Percentiles rank a stretch among this genome's conserved stretches.
Conservation (phyloP, 2,329 filamentous ascomycete species). For the Trichoderma semiorbis region DNA sequence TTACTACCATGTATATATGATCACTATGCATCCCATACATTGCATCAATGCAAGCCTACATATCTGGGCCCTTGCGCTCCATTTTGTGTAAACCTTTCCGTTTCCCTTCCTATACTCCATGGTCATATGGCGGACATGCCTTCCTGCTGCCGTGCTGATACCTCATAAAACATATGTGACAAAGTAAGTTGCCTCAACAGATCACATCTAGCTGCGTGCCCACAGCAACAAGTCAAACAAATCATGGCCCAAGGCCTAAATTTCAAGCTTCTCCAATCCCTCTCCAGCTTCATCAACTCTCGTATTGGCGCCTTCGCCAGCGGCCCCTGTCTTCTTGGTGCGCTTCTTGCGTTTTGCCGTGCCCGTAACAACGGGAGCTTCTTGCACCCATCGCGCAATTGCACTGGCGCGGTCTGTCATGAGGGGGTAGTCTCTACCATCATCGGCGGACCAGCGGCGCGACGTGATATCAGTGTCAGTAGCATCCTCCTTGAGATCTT, state of each 20-base stretch:
- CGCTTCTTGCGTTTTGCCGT: slow-evolving; percentile 40
- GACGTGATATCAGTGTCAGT: slow-evolving; percentile 17
- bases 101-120: neutral
- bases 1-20: neutral
- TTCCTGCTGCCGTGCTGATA: neutral
- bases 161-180: neutral
- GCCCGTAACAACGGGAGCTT: slow-evolving; percentile 47
- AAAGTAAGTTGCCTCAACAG: neutral
- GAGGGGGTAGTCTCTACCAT: slow-evolving; percentile 66
- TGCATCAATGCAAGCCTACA: neutral
- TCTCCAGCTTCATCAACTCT: neutral
- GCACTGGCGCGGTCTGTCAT: slow-evolving; percentile 66
- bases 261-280: neutral
- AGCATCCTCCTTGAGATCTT: neutral
- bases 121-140: neutral
- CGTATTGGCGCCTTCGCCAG: neutral
- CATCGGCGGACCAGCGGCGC: slow-evolving; percentile 62
- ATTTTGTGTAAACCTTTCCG: neutral
- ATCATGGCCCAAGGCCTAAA: neutral
- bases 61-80: neutral
- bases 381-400: slow-evolving; percentile 66
- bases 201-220: neutral
- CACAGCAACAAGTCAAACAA: neutral
- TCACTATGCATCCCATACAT: neutral
- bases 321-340: slow-evolving; percentile 23